phyloP scores from a whole-genome alignment of 1,139 yeast species.

The Sporopachydermia cereana region DNA sequence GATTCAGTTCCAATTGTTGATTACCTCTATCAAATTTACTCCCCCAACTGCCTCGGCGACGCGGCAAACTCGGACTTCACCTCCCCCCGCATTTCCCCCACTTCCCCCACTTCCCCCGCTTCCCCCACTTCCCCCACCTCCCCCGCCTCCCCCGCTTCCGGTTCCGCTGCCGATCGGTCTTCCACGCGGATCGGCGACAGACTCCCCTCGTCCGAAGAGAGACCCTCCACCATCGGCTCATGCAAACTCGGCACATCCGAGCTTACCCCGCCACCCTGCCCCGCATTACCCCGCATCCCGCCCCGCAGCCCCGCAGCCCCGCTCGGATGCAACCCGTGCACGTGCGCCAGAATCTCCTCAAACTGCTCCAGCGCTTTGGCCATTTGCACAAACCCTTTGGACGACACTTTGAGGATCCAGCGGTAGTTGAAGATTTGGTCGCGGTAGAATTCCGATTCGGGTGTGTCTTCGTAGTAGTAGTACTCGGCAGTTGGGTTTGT shows the following conservation, averaged over 20 bases:
- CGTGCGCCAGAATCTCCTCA: constrained; percentile 50
- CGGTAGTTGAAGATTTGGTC: constrained; percentile 65
- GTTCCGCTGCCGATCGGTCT: constrained; percentile 1
- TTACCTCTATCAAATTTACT: too few species aligned
- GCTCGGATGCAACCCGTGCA: constrained; percentile 39
- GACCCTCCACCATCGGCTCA: neutral
- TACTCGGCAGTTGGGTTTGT: neutral
- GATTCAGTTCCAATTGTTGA: too few species aligned
- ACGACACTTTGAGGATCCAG: constrained; percentile 59
- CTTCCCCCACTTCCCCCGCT: too few species aligned
- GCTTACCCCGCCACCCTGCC: too few species aligned
- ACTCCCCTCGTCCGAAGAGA: constrained; percentile 1
- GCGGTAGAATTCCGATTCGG: constrained; percentile 52
- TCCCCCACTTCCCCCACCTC: too few species aligned
- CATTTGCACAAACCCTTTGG: constrained; percentile 67
- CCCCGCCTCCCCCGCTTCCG: neutral
- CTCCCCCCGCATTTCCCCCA: too few species aligned
- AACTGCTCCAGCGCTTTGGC: constrained; percentile 55
- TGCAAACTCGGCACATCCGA: too few species aligned
- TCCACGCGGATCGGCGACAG: neutral
- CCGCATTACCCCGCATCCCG: neutral
- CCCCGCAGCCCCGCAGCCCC: too few species aligned
- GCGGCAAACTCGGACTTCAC: too few species aligned
- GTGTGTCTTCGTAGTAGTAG: constrained; percentile 26
- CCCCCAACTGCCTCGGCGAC: too few species aligned